phyloP scores from a whole-genome alignment of 2,329 filamentous ascomycete genomes.

The Cercospora sp. region DNA sequence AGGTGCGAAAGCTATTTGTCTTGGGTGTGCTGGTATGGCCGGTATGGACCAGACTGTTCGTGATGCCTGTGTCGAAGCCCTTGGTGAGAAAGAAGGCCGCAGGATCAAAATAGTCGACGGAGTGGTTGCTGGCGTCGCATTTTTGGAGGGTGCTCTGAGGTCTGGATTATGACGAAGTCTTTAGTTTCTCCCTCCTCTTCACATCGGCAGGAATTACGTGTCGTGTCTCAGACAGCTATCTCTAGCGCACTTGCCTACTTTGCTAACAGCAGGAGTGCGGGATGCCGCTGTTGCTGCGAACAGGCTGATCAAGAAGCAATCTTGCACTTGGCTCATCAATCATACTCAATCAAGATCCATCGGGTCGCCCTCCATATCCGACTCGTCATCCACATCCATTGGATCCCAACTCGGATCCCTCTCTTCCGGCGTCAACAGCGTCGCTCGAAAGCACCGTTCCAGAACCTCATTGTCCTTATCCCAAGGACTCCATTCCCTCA shows the following conservation, averaged over 20 bases:
- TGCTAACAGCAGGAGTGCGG: too few relatives aligned
- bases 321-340: not conserved
- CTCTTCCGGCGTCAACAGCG: constrained; percentile 34
- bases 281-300: too few relatives aligned
- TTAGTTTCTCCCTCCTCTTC: not conserved
- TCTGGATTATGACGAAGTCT: not conserved
- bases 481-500: constrained; percentile 39
- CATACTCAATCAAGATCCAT: constrained; percentile 34
- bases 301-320: too few relatives aligned
- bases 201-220: not conserved
- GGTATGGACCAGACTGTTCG: constrained; percentile 61
- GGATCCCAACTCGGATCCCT: constrained; percentile 31
- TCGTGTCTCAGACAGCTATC: not conserved
- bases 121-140: constrained; percentile 67
- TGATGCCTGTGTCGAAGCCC: constrained; percentile 14
- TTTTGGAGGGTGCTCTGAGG: constrained; percentile 55
- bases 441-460: constrained; percentile 32
- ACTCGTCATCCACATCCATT: constrained; percentile 35
- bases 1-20: constrained; percentile 60
- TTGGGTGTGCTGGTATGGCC: constrained; percentile 91
- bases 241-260: not conserved
- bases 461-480: constrained; percentile 35
- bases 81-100: constrained; percentile 57
- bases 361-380: constrained; percentile 30
- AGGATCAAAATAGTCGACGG: constrained; percentile 75